Evolutionary conservation across 2,329 filamentous ascomycete genomes (phyloP).

Genomic region (Aspergillus terreus): DNA sequence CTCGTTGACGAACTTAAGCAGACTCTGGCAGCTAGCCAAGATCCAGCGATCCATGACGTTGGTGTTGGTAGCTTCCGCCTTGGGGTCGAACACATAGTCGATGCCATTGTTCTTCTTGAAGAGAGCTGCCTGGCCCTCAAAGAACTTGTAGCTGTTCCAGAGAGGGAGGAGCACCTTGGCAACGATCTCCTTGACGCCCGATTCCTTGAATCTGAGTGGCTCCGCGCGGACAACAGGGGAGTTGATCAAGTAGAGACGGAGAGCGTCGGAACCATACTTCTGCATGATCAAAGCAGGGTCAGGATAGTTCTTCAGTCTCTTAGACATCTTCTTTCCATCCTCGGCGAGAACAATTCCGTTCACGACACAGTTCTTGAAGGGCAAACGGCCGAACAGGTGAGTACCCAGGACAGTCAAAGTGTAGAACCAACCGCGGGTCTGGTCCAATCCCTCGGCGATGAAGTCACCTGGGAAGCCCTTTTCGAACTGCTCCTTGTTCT

Average conservation of each 20-base stretch:
- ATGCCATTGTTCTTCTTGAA: constrained; percentile 79
- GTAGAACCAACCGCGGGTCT: constrained; percentile 97
- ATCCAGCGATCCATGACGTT: constrained; percentile 99
- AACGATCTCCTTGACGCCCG: constrained; percentile 90
- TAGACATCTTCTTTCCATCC: constrained; percentile 98
- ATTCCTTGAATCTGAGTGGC: constrained; percentile 84
- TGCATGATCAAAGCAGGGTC: constrained; percentile 79
- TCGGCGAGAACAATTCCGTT: constrained; percentile 92
- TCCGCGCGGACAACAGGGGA: constrained; percentile 91
- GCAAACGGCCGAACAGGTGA: constrained; percentile 77
- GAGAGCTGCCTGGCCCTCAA: constrained; percentile 79
- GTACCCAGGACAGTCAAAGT: constrained; percentile 84
- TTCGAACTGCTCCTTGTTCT: constrained; percentile 77
- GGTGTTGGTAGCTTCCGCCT: constrained; percentile 68
- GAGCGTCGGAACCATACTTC: constrained; percentile 85
- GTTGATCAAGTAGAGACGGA: constrained; percentile 94
- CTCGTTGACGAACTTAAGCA: constrained; percentile 85
- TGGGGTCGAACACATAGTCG: constrained; percentile 75
- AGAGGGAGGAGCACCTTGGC: constrained; percentile 84
- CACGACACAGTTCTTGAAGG: constrained; percentile 95
- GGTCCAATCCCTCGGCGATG: constrained; percentile 88
- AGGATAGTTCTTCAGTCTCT: constrained; percentile 93
- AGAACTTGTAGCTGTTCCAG: constrained; percentile 98
- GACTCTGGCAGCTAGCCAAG: constrained; percentile 82
- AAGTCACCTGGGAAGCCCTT: constrained; percentile 86